Base-by-base conservation (phyloP, 1,284 basidiomycete species). In the Puccinia triticina region DNA sequence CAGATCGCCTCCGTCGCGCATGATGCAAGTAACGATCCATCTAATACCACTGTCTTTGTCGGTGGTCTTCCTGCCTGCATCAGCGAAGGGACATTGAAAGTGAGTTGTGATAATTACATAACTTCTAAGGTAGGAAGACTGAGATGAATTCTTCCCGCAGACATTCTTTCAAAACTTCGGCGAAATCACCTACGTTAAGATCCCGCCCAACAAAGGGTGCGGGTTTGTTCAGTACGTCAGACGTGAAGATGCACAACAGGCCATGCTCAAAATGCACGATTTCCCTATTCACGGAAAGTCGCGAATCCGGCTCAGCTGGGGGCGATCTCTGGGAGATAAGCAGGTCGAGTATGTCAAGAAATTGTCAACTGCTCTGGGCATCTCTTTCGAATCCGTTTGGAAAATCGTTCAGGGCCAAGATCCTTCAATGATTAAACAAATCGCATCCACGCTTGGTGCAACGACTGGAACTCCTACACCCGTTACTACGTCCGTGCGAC, bases 221-320 rank as follows among this genome's bases (percentile, higher is more conserved):
- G 95, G 95, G 0, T 98, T 98, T 85, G 95, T 98, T 40, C 95
- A 96, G 88, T 97, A 94, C 85, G 93, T 96, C 37, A 90, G 92
- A 84, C 96, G 97, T 88, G 91, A 91, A 16, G 95, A 97, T 87
- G 95, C 95, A 8, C 94, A 96, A 86, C 90, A 91, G 37, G 95
- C 95, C 2, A 97, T 98, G 84, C 93, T 95, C 87, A 93, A 93
- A 87, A 95, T 97, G 94, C 95, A 97, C 88, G 94, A 94, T 32
- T 97, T 95, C 87, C 94, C 93, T 8, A 92, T 97, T 84, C 93
- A 94, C 67, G 94, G 94, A 18, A 94, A 94, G 81, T 86, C 86
- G 84, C 90, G 93, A 84, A 95, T 98, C 85, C 90, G 95, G 59
- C 88, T 97, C 82, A 95, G 93, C 86, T 98, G 95, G 95, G 95